Conservation (phyloP, 2,329 filamentous ascomycete genomes). For the Cylindrodendrum hubeiense region DNA sequence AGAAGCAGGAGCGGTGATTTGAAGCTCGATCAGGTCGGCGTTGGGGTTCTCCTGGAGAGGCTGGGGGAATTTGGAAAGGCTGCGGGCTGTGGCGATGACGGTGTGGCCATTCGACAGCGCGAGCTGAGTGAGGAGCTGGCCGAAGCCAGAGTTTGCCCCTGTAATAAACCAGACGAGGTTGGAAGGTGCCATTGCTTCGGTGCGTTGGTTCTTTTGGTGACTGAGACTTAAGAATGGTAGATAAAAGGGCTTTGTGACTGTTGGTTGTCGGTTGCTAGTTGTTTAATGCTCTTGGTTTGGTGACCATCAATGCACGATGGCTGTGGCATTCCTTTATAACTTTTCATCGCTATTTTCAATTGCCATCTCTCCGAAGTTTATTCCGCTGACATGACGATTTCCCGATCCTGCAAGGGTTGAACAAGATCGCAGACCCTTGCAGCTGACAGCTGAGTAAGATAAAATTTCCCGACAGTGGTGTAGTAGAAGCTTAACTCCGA, state of each 20-base stretch:
- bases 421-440: neutral
- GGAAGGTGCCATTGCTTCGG: neutral
- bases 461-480: neutral
- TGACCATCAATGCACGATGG: neutral
- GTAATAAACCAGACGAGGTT: constrained; percentile 10
- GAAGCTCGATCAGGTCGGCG: neutral
- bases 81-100: constrained; percentile 2
- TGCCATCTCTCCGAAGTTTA: neutral
- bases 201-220: neutral
- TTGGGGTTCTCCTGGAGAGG: neutral
- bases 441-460: neutral
- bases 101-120: constrained; percentile 4
- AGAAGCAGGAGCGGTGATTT: neutral
- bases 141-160: constrained; percentile 9
- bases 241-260: neutral
- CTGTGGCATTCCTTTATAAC: neutral
- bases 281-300: neutral
- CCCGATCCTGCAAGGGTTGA: neutral
- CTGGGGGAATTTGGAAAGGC: neutral
- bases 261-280: neutral
- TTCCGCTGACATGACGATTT: neutral
- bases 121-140: constrained; percentile 3
- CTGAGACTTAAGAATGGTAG: neutral
- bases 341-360: neutral
- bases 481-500: neutral